A percentile compares a stretch with the other conserved stretches of the same genome.
phyloP scores from a whole-genome alignment of 306 rosid species.

The Acacia acuminata region DNA sequence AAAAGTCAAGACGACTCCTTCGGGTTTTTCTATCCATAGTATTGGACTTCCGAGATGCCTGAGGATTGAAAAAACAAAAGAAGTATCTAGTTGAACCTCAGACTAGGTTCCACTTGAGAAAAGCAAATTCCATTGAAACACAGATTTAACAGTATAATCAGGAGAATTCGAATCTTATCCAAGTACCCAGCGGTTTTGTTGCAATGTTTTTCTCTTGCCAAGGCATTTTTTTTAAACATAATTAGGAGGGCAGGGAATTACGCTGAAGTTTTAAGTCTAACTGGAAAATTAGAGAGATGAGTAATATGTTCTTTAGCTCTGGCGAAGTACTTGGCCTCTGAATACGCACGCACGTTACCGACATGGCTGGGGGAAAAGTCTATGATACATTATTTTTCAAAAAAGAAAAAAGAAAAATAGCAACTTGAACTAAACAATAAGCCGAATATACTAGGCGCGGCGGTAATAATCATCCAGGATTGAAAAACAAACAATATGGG shows the following conservation, averaged over 20 bases:
- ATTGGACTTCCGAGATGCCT: not conserved
- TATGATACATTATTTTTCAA: not conserved
- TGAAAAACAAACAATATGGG: not conserved
- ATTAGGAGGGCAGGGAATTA: not conserved
- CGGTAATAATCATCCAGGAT: slow-evolving; percentile 11
- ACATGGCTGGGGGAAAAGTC: not conserved
- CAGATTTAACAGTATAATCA: not conserved
- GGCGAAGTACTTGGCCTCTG: not conserved
- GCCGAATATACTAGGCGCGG: not conserved
- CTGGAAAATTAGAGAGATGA: not conserved
- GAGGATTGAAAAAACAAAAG: not conserved
- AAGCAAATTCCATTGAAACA: not conserved
- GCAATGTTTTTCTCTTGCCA: not conserved
- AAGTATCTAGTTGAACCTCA: not conserved
- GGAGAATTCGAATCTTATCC: not conserved
- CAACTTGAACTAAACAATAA: not conserved
- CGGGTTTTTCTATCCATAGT: not conserved
- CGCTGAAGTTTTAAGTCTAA: not conserved
- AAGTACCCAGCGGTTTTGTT: not conserved
- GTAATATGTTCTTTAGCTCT: not conserved
- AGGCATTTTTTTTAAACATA: not conserved
- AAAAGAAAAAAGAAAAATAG: not conserved
- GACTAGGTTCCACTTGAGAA: not conserved
- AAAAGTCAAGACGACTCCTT: not conserved
- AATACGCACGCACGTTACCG: not conserved